Conservation (phyloP, 441 rosid species). For the Codiaeum variegatum region DNA sequence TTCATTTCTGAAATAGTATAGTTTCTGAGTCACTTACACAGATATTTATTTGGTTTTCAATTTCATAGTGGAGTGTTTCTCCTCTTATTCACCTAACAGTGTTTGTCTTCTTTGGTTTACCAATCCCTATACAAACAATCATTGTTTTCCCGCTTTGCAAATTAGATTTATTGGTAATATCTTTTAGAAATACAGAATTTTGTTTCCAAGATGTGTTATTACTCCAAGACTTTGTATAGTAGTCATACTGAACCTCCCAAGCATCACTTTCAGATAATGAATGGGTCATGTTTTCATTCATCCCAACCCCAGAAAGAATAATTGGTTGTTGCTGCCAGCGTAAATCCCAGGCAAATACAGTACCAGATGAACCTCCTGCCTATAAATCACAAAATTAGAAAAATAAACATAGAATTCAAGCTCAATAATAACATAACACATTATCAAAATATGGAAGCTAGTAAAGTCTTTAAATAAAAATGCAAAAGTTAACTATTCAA, state of each 20-base stretch:
- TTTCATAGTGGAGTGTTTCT: no score
- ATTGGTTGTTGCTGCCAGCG: constrained; percentile 70
- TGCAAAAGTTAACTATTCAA: neutral
- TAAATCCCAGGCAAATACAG: constrained; percentile 88
- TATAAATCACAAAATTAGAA: constrained; percentile 25
- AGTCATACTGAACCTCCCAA: constrained; percentile 86
- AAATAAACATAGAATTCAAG: constrained; percentile 13
- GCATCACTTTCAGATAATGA: constrained; percentile 78
- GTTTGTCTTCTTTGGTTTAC: no score
- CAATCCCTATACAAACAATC: no score
- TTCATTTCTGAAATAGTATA: no score
- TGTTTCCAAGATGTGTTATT: constrained; percentile 56
- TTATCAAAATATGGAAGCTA: neutral
- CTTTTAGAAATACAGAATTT: no score
- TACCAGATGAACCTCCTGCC: constrained; percentile 93
- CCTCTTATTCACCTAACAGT: no score
- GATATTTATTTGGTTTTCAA: no score
- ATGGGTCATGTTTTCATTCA: constrained; percentile 33
- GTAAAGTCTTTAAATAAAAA: neutral
- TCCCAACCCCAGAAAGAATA: constrained; percentile 58
- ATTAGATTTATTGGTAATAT: no score
- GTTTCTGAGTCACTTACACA: no score
- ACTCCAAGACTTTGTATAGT: constrained; percentile 45
- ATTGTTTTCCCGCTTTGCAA: no score
- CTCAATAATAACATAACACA: neutral